These are phyloP conservation scores for Cokeromyces recurvatus DNA, from an alignment of 371 early-diverging fungal genomes.

Conservation along the genomic window DNA sequence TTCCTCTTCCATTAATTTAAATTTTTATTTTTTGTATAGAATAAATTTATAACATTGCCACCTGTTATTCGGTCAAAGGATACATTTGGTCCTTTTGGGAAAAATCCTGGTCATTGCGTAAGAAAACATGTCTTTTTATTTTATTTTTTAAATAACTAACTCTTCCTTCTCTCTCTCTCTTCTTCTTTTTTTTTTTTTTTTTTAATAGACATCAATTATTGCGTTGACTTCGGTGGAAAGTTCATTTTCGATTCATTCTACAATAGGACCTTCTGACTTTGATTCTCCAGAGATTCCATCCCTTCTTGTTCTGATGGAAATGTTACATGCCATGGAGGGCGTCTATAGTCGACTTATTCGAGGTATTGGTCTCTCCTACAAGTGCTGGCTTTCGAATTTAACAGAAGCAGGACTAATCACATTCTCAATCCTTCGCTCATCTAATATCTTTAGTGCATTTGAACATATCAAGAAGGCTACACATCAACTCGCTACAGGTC, in stretches of 20 bases:
- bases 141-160: neutral
- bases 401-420: slow-evolving; percentile 41
- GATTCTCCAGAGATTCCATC: slow-evolving; percentile 48
- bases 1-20: no score
- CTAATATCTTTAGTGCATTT: slow-evolving; percentile 48
- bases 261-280: slow-evolving; percentile 37
- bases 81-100: slow-evolving; percentile 40
- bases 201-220: slow-evolving; percentile 30
- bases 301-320: slow-evolving; percentile 46
- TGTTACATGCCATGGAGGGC: slow-evolving; percentile 48
- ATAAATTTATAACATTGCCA: slow-evolving; percentile 1
- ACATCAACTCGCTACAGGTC: slow-evolving; percentile 29
- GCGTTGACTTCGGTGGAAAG: slow-evolving; percentile 52
- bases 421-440: slow-evolving; percentile 41
- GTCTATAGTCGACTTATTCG: slow-evolving; percentile 53
- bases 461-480: slow-evolving; percentile 32
- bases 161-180: no score
- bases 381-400: slow-evolving; percentile 30
- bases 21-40: neutral
- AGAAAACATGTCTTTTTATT: neutral
- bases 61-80: slow-evolving; percentile 30
- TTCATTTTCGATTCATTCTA: slow-evolving; percentile 42
- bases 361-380: slow-evolving; percentile 53
- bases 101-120: slow-evolving; percentile 37
- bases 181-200: no score